Percentiles rank a stretch among this genome's conserved stretches.
Evolutionary conservation across 768 basidiomycete species (phyloP).

Genomic region (Lyophyllum decastes): DNA sequence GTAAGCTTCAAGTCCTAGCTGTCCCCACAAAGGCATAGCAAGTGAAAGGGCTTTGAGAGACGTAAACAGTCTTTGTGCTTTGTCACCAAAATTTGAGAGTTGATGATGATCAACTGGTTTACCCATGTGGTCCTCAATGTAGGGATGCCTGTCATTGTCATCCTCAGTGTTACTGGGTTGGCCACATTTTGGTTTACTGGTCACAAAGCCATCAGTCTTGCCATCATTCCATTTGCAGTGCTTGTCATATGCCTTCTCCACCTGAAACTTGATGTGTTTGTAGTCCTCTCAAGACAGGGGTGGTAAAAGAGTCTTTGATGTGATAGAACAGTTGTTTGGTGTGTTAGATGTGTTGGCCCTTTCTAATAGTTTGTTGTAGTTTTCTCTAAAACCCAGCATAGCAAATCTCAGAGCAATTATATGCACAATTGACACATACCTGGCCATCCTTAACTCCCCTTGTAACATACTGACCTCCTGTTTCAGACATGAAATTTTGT

Average conservation of each 20-base stretch:
- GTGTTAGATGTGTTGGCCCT: neutral
- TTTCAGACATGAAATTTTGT: no score
- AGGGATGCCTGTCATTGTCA: slow-evolving; percentile 11
- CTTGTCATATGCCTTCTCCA: slow-evolving; percentile 1
- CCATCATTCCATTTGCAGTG: neutral
- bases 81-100: slow-evolving; percentile 5
- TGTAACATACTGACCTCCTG: neutral
- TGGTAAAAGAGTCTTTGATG: neutral
- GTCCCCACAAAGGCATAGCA: slow-evolving; percentile 4
- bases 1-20: neutral
- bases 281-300: slow-evolving; percentile 1
- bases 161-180: slow-evolving; percentile 4
- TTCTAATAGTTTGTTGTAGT: neutral
- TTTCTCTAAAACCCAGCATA: neutral
- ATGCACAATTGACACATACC: neutral
- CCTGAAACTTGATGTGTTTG: slow-evolving; percentile 3
- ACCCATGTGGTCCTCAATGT: slow-evolving; percentile 10
- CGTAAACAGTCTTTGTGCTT: slow-evolving; percentile 7
- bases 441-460: neutral
- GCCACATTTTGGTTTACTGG: slow-evolving; percentile 7
- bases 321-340: neutral
- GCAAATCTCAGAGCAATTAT: neutral
- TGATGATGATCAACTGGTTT: neutral
- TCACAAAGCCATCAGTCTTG: slow-evolving; percentile 10
- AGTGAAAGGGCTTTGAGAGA: neutral